Base-by-base conservation (phyloP, 2,329 filamentous ascomycete species). In the Elsinoe batatas region DNA sequence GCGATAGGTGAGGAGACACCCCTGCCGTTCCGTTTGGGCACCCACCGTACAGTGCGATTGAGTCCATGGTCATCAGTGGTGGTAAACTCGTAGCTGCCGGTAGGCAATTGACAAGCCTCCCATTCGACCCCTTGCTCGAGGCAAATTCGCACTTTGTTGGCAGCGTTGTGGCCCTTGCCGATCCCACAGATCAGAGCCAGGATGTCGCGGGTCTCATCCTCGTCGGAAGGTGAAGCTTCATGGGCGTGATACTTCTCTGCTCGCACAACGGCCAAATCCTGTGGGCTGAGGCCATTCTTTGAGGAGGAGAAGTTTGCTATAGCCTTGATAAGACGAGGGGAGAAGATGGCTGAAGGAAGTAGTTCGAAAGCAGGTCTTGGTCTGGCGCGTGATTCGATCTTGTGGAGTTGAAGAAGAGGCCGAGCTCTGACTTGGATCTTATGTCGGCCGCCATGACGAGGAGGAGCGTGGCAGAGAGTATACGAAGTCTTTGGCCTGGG, bases 291-390 rank as follows among this genome's bases (percentile, higher is more conserved):
- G 55, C 81, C 77, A 44, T 81, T 79, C 62, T 81, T 82, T 18
- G 78, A 77, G 53, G 78, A 76, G 62, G 87, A 84, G 49, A 87
- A 75, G 5, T 79, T 77, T 0, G 84, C 81, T 59, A 84, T 84
- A 5, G 77, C 76, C 63, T 81, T 79, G 2, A 78, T 74, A 20
- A 87, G 69, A 15, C 77, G 75, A 5, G 82, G 78, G 18, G 82
- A 76, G 57, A 81, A 81, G 60, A 76, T 74, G 53, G 62, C 72
- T 57, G 62, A 65, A 0, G 86, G 85, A 40, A 89, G 78, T n/a
- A 88, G 80, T 62, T 91, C 87, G 60, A 88, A 82, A 3, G 81
- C 79, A 0, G 87, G 87, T 53, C 76, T 76, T 0, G 85, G 84
- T 20, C 86, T 79, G 13, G 74, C 74, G 58, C 81, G 77, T 38